These are phyloP conservation scores for Ogataea salicorniae DNA, from an alignment of 805 yeast genomes.

Conservation along the genomic window DNA sequence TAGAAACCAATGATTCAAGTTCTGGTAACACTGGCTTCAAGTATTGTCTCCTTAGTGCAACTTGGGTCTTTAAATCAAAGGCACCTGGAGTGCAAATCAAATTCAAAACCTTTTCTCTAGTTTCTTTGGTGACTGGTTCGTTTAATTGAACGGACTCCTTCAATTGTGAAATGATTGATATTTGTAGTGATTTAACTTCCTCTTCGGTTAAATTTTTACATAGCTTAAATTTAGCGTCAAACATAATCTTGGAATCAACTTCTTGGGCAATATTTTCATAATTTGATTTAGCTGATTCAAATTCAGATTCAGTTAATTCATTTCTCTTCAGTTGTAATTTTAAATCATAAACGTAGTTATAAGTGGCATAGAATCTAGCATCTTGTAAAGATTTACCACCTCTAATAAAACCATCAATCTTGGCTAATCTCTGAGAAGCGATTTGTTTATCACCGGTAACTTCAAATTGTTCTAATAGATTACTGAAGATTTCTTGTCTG, in stretches of 20 bases:
- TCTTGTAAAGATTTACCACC: conserved; percentile 55
- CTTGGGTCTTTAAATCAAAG: conserved; percentile 34
- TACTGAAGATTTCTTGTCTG: conserved; percentile 27
- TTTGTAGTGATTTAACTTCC: conserved; percentile 26
- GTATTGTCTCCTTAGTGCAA: conserved; percentile 40
- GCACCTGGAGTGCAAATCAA: conserved; percentile 38
- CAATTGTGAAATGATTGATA: conserved; percentile 14
- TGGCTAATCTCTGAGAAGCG: conserved; percentile 50
- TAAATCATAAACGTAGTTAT: conserved; percentile 40
- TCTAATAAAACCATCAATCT: conserved; percentile 47
- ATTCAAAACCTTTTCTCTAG: conserved; percentile 36
- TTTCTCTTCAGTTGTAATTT: conserved; percentile 36
- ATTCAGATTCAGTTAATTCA: conserved; percentile 30
- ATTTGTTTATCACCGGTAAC: conserved; percentile 23
- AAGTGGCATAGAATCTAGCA: conserved; percentile 56
- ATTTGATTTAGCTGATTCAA: conserved; percentile 16
- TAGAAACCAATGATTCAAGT: conserved; percentile 30
- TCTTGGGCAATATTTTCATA: conserved; percentile 35
- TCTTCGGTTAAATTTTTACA: conserved; percentile 34
- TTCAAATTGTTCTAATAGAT: conserved; percentile 27
- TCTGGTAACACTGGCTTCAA: conserved; percentile 56
- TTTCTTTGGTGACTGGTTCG: conserved; percentile 30
- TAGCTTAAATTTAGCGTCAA: conserved; percentile 41
- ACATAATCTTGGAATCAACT: conserved; percentile 42
- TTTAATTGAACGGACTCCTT: conserved; percentile 15